Evolutionary conservation across 192 early-diverging fungal species (phyloP).

Genomic region (Helicostylum pulchrum): DNA sequence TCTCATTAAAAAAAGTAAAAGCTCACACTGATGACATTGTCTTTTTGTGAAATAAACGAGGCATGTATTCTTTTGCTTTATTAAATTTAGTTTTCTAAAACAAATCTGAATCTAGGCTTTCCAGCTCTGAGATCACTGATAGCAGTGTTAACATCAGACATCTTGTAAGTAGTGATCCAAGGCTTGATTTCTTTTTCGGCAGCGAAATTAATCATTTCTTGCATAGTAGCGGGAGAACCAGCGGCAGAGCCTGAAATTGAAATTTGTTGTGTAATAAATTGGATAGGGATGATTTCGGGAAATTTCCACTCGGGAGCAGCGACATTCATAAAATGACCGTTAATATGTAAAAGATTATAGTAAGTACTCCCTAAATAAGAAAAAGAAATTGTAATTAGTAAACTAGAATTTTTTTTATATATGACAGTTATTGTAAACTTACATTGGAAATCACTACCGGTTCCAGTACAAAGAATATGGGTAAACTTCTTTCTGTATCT

Average conservation of each 20-base stretch:
- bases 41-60: no score
- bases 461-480: constrained; percentile 30
- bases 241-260: constrained; percentile 53
- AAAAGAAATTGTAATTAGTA: background rate
- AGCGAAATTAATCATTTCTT: constrained; percentile 60
- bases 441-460: constrained; percentile 18
- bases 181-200: constrained; percentile 53
- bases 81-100: constrained; percentile 57
- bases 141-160: constrained; percentile 61
- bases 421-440: background rate
- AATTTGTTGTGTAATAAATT: constrained; percentile 27
- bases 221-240: constrained; percentile 44
- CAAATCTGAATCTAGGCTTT: constrained; percentile 67
- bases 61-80: no score
- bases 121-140: constrained; percentile 56
- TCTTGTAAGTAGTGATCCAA: constrained; percentile 53
- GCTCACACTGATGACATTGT: no score
- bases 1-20: no score
- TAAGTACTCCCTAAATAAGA: background rate
- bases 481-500: constrained; percentile 12
- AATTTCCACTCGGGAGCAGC: constrained; percentile 50
- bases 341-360: constrained; percentile 3
- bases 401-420: background rate
- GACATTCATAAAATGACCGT: constrained; percentile 64
- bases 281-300: constrained; percentile 3